These are phyloP conservation scores for Didymella segeticola DNA, from an alignment of 2,329 filamentous ascomycete species.

Conservation along the genomic window DNA sequence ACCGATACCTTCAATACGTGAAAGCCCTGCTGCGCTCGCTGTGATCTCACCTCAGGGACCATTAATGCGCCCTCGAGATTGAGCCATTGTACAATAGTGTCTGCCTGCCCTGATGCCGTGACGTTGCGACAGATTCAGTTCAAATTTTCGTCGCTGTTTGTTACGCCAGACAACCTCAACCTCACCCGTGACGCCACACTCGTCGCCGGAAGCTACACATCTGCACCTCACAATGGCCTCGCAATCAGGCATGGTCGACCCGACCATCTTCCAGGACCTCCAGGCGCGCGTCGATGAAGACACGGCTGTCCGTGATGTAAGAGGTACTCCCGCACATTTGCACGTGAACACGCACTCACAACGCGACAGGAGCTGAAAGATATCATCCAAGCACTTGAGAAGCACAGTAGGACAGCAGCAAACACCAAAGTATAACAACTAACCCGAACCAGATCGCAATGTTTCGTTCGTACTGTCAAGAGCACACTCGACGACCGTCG, in stretches of 20 bases:
- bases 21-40: neutral
- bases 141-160: slow-evolving; percentile 20
- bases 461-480: slow-evolving; percentile 84
- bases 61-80: neutral
- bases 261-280: slow-evolving; percentile 83
- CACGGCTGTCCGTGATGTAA: slow-evolving; percentile 75
- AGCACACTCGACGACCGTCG: slow-evolving; percentile 83
- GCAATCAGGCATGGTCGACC: slow-evolving; percentile 69
- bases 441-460: slow-evolving; percentile 64
- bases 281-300: slow-evolving; percentile 92
- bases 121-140: slow-evolving; percentile 14
- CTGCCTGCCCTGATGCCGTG: slow-evolving; percentile 8
- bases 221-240: slow-evolving; percentile 32
- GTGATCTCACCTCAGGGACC: neutral
- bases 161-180: slow-evolving; percentile 15
- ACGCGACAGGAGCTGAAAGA: slow-evolving; percentile 71
- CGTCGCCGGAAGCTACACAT: neutral
- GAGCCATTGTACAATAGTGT: neutral
- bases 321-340: slow-evolving; percentile 18
- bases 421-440: neutral
- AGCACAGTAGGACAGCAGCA: slow-evolving; percentile 62
- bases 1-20: no score
- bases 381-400: slow-evolving; percentile 81
- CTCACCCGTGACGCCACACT: neutral
- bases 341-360: slow-evolving; percentile 41